Conservation (phyloP, 176 grass and related monocot species). For the Carex scoparia region DNA sequence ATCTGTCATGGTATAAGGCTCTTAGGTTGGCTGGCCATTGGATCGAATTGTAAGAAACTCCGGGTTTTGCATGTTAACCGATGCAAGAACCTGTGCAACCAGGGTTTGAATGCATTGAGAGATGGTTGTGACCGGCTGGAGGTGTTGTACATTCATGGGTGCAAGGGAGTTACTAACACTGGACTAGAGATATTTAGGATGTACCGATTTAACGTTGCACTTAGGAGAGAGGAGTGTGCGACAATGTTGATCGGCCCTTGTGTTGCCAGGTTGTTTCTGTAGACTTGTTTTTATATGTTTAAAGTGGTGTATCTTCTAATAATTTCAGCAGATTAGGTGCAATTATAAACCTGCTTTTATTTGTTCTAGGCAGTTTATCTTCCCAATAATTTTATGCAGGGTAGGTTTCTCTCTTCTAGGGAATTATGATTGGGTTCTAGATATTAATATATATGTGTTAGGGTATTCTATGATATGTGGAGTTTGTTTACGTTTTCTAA, state of each 20-base stretch:
- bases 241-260: slow-evolving; percentile 45
- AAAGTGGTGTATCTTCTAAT: not conserved
- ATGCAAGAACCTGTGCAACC: slow-evolving; percentile 60
- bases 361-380: not conserved
- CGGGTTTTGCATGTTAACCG: slow-evolving; percentile 73
- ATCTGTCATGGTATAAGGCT: slow-evolving; percentile 64
- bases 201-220: slow-evolving; percentile 44
- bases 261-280: slow-evolving; percentile 52
- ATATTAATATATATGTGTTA: not conserved
- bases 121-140: slow-evolving; percentile 46
- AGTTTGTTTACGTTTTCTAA: not conserved
- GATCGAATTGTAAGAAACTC: slow-evolving; percentile 48
- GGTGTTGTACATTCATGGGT: slow-evolving; percentile 60
- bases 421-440: not conserved
- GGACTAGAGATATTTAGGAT: slow-evolving; percentile 66
- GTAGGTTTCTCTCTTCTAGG: not conserved
- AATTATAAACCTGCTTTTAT: not conserved
- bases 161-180: slow-evolving; percentile 39
- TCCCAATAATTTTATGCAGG: not conserved
- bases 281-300: slow-evolving; percentile 13
- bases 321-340: not conserved
- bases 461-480: not conserved
- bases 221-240: slow-evolving; percentile 45
- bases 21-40: slow-evolving; percentile 67
- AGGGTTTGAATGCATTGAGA: slow-evolving; percentile 48